Evolutionary conservation across 495 filamentous ascomycete genomes (phyloP).

Genomic region (Penicillium antarcticum): DNA sequence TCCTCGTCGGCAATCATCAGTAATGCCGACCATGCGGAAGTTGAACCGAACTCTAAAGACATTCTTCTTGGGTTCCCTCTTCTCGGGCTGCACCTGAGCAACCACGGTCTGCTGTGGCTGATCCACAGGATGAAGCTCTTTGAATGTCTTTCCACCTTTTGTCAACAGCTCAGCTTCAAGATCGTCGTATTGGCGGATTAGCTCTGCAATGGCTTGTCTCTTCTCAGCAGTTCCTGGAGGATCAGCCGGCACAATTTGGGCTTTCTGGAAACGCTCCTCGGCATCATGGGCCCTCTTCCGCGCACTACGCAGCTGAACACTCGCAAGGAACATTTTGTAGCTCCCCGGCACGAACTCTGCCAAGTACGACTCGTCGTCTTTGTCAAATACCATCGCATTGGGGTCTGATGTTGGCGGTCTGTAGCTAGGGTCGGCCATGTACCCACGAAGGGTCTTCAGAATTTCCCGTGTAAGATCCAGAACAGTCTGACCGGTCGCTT

Average conservation of each 20-base stretch:
- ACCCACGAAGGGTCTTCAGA: slow-evolving; percentile 43
- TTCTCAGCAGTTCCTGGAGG: slow-evolving; percentile 47
- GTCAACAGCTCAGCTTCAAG: slow-evolving; percentile 50
- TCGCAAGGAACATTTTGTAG: slow-evolving; percentile 50
- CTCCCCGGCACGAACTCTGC: slow-evolving; percentile 39
- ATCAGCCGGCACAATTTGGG: neutral
- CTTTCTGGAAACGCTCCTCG: neutral
- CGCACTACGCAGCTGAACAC: slow-evolving; percentile 9
- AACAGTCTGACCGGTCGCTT: neutral
- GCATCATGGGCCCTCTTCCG: slow-evolving; percentile 7
- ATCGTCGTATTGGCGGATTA: slow-evolving; percentile 48
- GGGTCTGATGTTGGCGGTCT: neutral
- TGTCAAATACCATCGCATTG: slow-evolving; percentile 18
- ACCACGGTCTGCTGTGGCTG: neutral
- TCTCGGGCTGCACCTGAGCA: neutral
- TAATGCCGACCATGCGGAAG: slow-evolving; percentile 51
- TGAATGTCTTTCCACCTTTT: slow-evolving; percentile 61
- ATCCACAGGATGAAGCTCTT: slow-evolving; percentile 57
- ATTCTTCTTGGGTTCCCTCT: slow-evolving; percentile 2
- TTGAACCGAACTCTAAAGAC: slow-evolving; percentile 45
- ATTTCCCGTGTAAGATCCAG: slow-evolving; percentile 41
- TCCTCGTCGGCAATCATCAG: slow-evolving; percentile 44
- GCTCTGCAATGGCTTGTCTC: slow-evolving; percentile 40
- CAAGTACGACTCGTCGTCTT: slow-evolving; percentile 41
- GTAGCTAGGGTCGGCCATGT: slow-evolving; percentile 10